Conservation (phyloP, 2,329 filamentous ascomycete genomes). For the Scortechinia acanthostroma region DNA sequence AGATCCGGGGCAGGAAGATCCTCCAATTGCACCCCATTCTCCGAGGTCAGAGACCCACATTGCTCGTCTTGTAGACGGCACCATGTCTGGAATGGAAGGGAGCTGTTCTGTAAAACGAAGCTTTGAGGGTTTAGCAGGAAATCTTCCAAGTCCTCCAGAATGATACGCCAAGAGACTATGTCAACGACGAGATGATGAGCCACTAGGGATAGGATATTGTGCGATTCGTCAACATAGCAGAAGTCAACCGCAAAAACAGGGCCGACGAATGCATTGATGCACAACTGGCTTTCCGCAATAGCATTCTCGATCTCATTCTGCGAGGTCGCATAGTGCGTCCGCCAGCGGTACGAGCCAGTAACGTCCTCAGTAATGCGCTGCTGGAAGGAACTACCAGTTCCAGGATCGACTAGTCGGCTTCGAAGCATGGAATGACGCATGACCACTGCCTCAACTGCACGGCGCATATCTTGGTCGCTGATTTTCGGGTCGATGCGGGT, state of each 20-base stretch:
- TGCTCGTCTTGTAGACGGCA: slow-evolving; percentile 11
- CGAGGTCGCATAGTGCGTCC: background rate
- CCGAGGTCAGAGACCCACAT: background rate
- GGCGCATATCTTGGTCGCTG: background rate
- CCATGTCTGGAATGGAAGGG: slow-evolving; percentile 18
- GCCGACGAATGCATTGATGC: background rate
- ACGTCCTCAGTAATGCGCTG: background rate
- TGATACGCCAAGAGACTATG: slow-evolving; percentile 19
- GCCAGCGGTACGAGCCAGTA: background rate
- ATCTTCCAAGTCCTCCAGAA: slow-evolving; percentile 19
- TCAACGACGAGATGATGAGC: slow-evolving; percentile 21
- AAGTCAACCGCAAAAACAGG: background rate
- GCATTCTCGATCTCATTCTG: background rate
- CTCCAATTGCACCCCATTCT: background rate
- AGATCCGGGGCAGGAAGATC: background rate
- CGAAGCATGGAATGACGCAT: background rate
- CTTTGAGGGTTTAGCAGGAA: slow-evolving; percentile 9
- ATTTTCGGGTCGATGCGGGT: background rate
- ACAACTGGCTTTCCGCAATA: background rate
- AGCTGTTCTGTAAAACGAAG: slow-evolving; percentile 8
- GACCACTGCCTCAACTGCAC: background rate
- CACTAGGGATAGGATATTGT: slow-evolving; percentile 14
- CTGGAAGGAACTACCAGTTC: background rate
- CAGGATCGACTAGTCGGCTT: background rate
- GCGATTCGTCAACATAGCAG: background rate